Percentiles rank a stretch among this genome's conserved stretches.
These are phyloP conservation scores for Penicillium roqueforti DNA, from an alignment of 495 filamentous ascomycete species.

Conservation along the genomic window DNA sequence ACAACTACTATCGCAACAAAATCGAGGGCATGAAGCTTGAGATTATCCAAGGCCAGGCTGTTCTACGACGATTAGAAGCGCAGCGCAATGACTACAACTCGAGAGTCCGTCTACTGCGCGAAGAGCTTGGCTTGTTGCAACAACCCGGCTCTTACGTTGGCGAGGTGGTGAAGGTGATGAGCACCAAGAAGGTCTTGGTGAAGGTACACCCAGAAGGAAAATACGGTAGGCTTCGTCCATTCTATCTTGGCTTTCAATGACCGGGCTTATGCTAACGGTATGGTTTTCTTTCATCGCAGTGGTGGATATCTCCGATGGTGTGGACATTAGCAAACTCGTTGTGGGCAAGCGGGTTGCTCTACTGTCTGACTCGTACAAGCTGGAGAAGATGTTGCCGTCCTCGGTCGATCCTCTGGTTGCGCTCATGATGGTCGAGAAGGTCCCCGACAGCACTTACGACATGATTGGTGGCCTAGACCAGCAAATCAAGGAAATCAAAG, in stretches of 20 bases:
- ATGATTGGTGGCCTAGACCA: constrained; percentile 99
- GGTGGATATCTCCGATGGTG: constrained; percentile 90
- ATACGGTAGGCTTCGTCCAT: constrained; percentile 68
- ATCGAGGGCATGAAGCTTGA: constrained; percentile 99
- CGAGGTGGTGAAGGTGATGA: constrained; percentile 99
- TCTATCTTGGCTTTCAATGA: constrained; percentile 2
- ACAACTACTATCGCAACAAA: constrained; percentile 99
- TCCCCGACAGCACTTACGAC: constrained; percentile 99
- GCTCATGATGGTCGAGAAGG: constrained; percentile 99
- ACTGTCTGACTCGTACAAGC: constrained; percentile 92
- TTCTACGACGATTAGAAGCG: constrained; percentile 89
- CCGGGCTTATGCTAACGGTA: constrained; percentile 10
- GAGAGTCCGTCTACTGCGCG: constrained; percentile 86
- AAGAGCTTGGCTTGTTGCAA: constrained; percentile 93
- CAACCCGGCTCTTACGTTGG: constrained; percentile 98
- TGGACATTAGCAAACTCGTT: constrained; percentile 93
- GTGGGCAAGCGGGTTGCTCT: constrained; percentile 96
- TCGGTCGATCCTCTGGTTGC: constrained; percentile 97
- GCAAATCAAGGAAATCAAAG: constrained; percentile 99
- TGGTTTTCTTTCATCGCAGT: constrained; percentile 51
- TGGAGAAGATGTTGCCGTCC: constrained; percentile 96
- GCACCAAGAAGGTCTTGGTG: constrained; percentile 97
- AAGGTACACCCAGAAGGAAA: constrained; percentile 99
- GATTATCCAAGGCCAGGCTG: constrained; percentile 97
- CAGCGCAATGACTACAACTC: constrained; percentile 99